Evolutionary conservation across 495 filamentous ascomycete genomes (phyloP).

Genomic region (Astrocystis sublimbata): DNA sequence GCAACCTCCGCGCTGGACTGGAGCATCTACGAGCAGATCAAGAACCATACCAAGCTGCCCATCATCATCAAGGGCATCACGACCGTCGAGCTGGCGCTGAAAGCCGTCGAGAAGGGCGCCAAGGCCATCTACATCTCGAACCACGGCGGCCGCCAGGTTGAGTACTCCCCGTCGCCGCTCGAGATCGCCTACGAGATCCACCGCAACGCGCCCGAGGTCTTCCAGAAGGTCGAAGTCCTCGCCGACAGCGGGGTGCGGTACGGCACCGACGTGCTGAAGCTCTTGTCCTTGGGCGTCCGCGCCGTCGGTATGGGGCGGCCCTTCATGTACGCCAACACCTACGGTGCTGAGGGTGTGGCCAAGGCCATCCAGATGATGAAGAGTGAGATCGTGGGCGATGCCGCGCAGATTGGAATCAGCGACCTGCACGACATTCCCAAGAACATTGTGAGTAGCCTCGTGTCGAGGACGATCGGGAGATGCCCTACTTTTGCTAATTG

Average conservation of each 20-base stretch:
- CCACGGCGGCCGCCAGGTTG: slow-evolving; percentile 62
- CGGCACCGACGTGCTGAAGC: slow-evolving; percentile 60
- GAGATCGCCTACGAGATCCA: slow-evolving; percentile 53
- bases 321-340: slow-evolving; percentile 54
- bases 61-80: slow-evolving; percentile 65
- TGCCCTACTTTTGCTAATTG: too few species aligned
- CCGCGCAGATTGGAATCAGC: too few species aligned
- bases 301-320: slow-evolving; percentile 57
- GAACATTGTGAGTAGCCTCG: too few species aligned
- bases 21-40: too few species aligned
- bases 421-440: too few species aligned
- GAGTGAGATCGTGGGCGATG: slow-evolving; percentile 68
- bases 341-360: slow-evolving; percentile 67
- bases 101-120: slow-evolving; percentile 49
- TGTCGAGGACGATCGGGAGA: too few species aligned
- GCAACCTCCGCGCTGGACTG: too few species aligned
- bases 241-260: slow-evolving; percentile 60
- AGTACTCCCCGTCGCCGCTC: slow-evolving; percentile 56
- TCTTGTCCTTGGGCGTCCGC: slow-evolving; percentile 56
- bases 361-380: slow-evolving; percentile 57
- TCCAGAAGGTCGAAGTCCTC: slow-evolving; percentile 53
- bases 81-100: slow-evolving; percentile 51
- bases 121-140: slow-evolving; percentile 57
- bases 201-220: slow-evolving; percentile 36
- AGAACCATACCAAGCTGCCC: too few species aligned